These are phyloP conservation scores for Fusarium oxysporum DNA, from an alignment of 2,329 filamentous ascomycete species.

Conservation along the genomic window DNA sequence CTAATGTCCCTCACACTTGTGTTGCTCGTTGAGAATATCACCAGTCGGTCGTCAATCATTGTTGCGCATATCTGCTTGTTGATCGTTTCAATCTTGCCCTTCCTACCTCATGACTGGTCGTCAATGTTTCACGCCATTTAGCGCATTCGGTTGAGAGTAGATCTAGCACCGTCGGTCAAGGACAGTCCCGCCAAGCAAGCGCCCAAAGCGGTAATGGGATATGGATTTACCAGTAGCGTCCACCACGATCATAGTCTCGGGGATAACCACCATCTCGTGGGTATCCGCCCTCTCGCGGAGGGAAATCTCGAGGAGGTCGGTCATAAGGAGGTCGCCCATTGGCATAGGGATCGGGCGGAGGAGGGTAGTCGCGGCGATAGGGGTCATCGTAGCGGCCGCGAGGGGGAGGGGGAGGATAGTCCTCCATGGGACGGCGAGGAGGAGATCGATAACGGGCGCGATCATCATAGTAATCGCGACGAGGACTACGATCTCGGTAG, in stretches of 20 bases:
- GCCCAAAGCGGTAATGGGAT: constrained; percentile 42
- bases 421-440: constrained; percentile 80
- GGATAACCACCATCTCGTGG: constrained; percentile 57
- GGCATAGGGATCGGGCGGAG: constrained; percentile 71
- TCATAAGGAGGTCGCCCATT: constrained; percentile 69
- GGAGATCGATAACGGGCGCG: constrained; percentile 84
- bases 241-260: constrained; percentile 63
- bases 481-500: constrained; percentile 89
- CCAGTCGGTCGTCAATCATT: constrained; percentile 41
- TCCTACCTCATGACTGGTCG: constrained; percentile 26
- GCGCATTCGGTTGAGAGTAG: constrained; percentile 32
- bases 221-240: constrained; percentile 62
- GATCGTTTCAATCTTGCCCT: constrained; percentile 33
- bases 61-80: constrained; percentile 22
- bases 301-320: constrained; percentile 64
- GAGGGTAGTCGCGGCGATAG: constrained; percentile 77
- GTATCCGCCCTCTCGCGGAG: constrained; percentile 57
- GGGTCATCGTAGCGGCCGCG: constrained; percentile 80
- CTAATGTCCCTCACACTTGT: constrained; percentile 33
- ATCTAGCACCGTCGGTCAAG: constrained; percentile 54
- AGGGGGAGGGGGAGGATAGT: constrained; percentile 77
- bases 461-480: constrained; percentile 89
- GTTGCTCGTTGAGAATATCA: constrained; percentile 35
- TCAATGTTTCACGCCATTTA: constrained; percentile 28
- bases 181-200: constrained; percentile 48